A percentile compares a stretch with the other conserved stretches of the same genome.
Conservation (phyloP, 2,329 filamentous ascomycete genomes). For the Exophiala viscosa region DNA sequence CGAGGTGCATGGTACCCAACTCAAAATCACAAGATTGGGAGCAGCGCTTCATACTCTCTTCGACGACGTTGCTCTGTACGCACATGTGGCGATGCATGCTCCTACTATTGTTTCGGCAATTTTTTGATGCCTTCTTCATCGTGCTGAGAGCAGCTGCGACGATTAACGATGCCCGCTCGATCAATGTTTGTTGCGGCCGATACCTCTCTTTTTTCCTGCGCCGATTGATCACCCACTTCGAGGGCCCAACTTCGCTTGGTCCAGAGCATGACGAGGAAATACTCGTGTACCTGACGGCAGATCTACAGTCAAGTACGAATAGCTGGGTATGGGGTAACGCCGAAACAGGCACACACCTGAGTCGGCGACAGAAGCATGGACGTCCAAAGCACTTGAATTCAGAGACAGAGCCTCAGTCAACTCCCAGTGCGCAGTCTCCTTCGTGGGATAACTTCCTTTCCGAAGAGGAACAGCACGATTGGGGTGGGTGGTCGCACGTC, state of each 20-base stretch:
- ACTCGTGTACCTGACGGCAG: conserved; percentile 77
- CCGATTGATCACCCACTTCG: conserved; percentile 57
- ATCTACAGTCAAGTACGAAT: conserved; percentile 70
- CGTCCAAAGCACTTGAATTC: conserved; percentile 15
- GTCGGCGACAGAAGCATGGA: conserved; percentile 26
- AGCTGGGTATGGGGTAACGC: conserved; percentile 78
- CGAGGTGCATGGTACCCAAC: conserved; percentile 56
- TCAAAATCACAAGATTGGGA: conserved; percentile 33
- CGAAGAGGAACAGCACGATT: conserved; percentile 60
- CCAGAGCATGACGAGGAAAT: conserved; percentile 77
- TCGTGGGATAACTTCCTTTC: conserved; percentile 39
- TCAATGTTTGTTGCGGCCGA: conserved; percentile 74
- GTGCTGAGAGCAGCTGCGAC: conserved; percentile 69
- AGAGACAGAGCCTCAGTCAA: conserved; percentile 21
- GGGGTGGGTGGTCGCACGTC: conserved; percentile 76
- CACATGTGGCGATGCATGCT: conserved; percentile 87
- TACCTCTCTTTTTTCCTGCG: conserved; percentile 78
- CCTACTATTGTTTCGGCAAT: conserved; percentile 70
- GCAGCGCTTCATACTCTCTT: conserved; percentile 59
- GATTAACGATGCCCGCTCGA: conserved; percentile 66
- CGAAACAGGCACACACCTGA: conserved; percentile 41
- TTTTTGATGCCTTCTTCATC: conserved; percentile 67
- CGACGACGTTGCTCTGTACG: conserved; percentile 70
- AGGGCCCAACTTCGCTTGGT: conserved; percentile 38
- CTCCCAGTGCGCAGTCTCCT: conserved; percentile 17